Evolutionary conservation across 2,329 filamentous ascomycete genomes (phyloP).

Genomic region (Endocalyx cinctus): DNA sequence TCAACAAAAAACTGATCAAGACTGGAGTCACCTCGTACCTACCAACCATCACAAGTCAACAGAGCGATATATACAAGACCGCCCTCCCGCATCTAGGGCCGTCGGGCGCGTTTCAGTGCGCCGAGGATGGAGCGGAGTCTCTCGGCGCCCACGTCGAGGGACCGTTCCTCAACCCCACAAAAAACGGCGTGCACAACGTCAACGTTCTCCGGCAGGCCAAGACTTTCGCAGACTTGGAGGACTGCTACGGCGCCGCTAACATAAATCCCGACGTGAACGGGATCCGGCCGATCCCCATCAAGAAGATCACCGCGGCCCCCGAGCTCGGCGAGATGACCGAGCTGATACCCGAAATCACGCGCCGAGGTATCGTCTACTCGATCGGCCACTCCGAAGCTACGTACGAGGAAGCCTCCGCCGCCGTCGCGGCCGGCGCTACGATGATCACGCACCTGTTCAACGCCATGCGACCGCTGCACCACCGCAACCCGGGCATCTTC

Average conservation of each 20-base stretch:
- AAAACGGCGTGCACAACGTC: constrained; percentile 81
- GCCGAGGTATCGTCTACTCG: constrained; percentile 67
- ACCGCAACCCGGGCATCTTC: constrained; percentile 87
- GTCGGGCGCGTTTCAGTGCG: constrained; percentile 54
- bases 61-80: constrained; percentile 75
- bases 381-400: constrained; percentile 86
- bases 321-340: constrained; percentile 68
- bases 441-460: constrained; percentile 97
- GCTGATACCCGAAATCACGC: constrained; percentile 62
- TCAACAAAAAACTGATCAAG: constrained; percentile 67
- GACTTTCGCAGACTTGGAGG: constrained; percentile 60
- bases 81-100: constrained; percentile 74
- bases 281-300: constrained; percentile 48
- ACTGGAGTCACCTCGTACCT: constrained; percentile 87
- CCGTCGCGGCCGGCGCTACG: constrained; percentile 68
- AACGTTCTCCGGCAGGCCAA: constrained; percentile 64
- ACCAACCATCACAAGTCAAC: constrained; percentile 79
- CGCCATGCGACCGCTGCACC: constrained; percentile 84
- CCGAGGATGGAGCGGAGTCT: constrained; percentile 73
- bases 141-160: constrained; percentile 89
- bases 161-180: constrained; percentile 76
- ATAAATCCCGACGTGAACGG: constrained; percentile 39
- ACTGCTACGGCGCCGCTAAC: constrained; percentile 70
- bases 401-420: constrained; percentile 72
- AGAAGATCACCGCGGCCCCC: constrained; percentile 82